Percentiles rank a stretch among this genome's conserved stretches.
phyloP scores from a whole-genome alignment of 2,329 filamentous ascomycete genomes.

The Colletotrichum karsti region DNA sequence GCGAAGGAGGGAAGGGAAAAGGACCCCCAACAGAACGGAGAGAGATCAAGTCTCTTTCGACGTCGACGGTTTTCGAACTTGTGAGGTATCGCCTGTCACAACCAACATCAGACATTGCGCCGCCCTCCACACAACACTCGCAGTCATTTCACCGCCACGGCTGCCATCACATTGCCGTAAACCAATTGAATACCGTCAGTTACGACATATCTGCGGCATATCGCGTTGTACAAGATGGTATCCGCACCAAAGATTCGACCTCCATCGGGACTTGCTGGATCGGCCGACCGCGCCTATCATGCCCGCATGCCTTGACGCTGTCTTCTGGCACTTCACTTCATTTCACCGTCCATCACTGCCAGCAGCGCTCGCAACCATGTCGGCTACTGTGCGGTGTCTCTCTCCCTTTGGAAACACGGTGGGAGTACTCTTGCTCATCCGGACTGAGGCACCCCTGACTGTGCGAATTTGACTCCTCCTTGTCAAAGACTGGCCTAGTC shows the following conservation, averaged over 20 bases:
- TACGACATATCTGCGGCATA: not conserved
- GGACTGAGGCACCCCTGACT: not conserved
- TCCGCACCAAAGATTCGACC: not conserved
- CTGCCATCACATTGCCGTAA: not conserved
- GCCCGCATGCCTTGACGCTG: not conserved
- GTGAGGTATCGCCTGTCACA: not conserved
- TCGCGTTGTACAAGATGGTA: constrained; percentile 19
- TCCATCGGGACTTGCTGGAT: not conserved
- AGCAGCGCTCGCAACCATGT: not conserved
- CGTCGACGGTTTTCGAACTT: not conserved
- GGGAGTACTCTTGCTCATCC: not conserved
- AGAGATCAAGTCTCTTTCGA: constrained; percentile 25
- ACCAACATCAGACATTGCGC: not conserved
- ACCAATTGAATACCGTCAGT: not conserved
- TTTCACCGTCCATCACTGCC: not conserved
- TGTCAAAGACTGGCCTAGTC: not conserved
- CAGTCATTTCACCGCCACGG: not conserved
- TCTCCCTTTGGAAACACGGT: not conserved
- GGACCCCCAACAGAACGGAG: not conserved
- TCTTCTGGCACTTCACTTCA: not conserved
- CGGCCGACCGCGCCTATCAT: not conserved
- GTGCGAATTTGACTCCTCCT: not conserved
- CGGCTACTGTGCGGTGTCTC: not conserved
- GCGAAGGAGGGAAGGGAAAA: constrained; percentile 2
- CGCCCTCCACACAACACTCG: not conserved